phyloP scores from a whole-genome alignment of 805 yeast genomes.

The Teunomyces tritomae region DNA sequence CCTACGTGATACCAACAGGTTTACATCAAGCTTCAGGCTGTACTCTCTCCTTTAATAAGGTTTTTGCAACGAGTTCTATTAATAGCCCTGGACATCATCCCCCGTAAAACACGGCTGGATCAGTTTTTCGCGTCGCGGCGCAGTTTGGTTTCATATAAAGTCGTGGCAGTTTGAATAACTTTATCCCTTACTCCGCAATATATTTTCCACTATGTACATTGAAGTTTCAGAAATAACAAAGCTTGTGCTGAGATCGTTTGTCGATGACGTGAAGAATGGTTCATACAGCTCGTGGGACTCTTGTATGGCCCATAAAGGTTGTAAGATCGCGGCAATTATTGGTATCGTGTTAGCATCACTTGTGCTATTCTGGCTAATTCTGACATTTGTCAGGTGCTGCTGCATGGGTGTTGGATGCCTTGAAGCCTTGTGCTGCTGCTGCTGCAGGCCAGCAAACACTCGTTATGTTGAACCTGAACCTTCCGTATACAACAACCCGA shows the following conservation, averaged over 20 bases:
- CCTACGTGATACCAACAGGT: too few species aligned
- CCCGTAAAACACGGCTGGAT: neutral
- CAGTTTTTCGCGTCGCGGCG: neutral
- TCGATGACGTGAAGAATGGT: constrained; percentile 33
- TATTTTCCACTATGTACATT: constrained; percentile 8
- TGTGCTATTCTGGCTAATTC: constrained; percentile 53
- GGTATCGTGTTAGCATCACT: constrained; percentile 61
- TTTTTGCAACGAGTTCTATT: too few species aligned
- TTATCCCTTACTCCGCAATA: neutral
- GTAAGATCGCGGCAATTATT: constrained; percentile 76
- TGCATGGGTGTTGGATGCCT: constrained; percentile 49
- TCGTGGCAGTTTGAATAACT: neutral
- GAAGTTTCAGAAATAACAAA: neutral
- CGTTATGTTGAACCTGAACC: constrained; percentile 15
- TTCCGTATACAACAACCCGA: constrained; percentile 27
- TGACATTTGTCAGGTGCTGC: constrained; percentile 53
- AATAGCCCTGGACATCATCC: too few species aligned
- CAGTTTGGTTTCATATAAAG: neutral
- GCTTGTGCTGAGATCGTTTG: constrained; percentile 2
- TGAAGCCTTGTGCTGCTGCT: constrained; percentile 51
- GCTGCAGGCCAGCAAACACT: constrained; percentile 30
- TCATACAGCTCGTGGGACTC: constrained; percentile 69
- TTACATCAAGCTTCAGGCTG: too few species aligned
- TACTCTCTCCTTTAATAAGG: too few species aligned
- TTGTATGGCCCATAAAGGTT: constrained; percentile 73